These are phyloP conservation scores for Colletotrichum brevisporum DNA, from an alignment of 2,329 filamentous ascomycete species.

Conservation along the genomic window DNA sequence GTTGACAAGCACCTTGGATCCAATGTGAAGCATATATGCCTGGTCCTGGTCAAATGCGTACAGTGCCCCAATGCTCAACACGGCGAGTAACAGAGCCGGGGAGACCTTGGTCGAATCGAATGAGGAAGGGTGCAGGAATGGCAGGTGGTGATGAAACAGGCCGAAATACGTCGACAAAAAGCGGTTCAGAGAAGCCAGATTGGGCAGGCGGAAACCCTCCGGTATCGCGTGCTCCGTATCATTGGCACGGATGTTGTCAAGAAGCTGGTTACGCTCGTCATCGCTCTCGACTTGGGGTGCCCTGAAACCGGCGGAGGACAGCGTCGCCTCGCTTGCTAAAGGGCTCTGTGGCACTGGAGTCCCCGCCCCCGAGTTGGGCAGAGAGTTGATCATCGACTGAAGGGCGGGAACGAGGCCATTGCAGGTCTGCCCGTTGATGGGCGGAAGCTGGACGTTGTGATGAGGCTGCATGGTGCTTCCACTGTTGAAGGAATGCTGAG, in stretches of 20 bases:
- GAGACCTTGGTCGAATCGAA: conserved; percentile 87
- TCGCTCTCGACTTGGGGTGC: conserved; percentile 87
- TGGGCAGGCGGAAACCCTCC: conserved; percentile 91
- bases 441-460: conserved; percentile 72
- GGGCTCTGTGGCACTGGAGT: conserved; percentile 83
- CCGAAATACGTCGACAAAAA: conserved; percentile 97
- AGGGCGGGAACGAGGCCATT: conserved; percentile 76
- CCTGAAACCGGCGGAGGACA: conserved; percentile 71
- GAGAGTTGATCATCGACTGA: conserved; percentile 80
- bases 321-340: conserved; percentile 70
- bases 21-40: conserved; percentile 96
- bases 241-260: conserved; percentile 86
- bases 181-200: conserved; percentile 84
- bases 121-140: conserved; percentile 93
- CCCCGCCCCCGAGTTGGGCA: conserved; percentile 76
- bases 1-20: conserved; percentile 96
- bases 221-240: conserved; percentile 88
- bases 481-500: conserved; percentile 73
- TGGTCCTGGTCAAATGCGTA: conserved; percentile 98
- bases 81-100: conserved; percentile 86
- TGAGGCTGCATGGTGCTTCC: conserved; percentile 70
- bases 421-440: conserved; percentile 74
- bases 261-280: conserved; percentile 85
- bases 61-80: conserved; percentile 93
- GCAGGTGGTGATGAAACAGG: conserved; percentile 95